Conservation (phyloP, 257 asterid genomes). For the Primulina eburnea region DNA sequence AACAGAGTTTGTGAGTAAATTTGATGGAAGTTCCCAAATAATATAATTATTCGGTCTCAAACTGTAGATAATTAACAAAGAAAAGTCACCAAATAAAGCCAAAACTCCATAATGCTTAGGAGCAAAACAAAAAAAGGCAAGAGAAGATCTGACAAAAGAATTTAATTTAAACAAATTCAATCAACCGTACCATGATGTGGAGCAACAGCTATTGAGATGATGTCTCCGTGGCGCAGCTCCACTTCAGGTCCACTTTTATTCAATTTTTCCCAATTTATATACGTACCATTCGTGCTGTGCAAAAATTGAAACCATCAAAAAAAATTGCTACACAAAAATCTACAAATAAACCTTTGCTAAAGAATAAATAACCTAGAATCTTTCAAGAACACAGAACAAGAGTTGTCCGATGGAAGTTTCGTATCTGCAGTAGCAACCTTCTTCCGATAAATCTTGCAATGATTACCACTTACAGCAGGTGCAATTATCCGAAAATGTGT, state of each 20-base stretch:
- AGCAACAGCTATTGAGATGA: constrained; percentile 74
- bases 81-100: not conserved
- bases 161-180: constrained; percentile 13
- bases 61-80: not conserved
- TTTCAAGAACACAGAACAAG: constrained; percentile 61
- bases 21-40: not conserved
- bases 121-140: constrained; percentile 2
- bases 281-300: constrained; percentile 97
- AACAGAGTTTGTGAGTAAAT: constrained; percentile 18
- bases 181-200: constrained; percentile 78
- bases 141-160: not conserved
- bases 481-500: constrained; percentile 65
- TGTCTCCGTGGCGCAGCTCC: constrained; percentile 82
- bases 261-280: constrained; percentile 76
- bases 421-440: constrained; percentile 38
- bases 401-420: constrained; percentile 35
- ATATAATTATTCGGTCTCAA: not conserved
- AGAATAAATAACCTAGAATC: constrained; percentile 66
- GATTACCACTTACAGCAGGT: constrained; percentile 79
- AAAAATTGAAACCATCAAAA: constrained; percentile 36
- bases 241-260: constrained; percentile 64
- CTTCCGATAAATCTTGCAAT: constrained; percentile 81
- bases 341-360: constrained; percentile 17
- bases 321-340: constrained; percentile 18
- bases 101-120: not conserved